Conservation (phyloP, 1,139 yeast genomes). For the Candida sp. region DNA sequence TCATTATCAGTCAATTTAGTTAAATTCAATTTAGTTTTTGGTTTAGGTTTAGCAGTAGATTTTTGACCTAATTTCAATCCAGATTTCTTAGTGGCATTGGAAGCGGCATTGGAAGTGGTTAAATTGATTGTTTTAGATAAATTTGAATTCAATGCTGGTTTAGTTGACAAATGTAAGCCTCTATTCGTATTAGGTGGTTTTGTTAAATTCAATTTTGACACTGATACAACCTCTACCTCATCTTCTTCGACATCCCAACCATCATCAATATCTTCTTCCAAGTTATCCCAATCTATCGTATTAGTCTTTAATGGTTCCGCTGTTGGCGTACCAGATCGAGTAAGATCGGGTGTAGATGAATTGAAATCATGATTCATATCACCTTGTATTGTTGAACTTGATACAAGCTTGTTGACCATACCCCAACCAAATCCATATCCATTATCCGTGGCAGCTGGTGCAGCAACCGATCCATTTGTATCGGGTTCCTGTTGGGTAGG, state of each 20-base stretch:
- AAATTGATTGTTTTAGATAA: conserved; percentile 6
- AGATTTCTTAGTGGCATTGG: conserved; percentile 17
- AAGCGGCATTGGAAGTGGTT: conserved; percentile 7
- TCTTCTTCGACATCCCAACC: conserved; percentile 12
- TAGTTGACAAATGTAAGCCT: conserved; percentile 7
- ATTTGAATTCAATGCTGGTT: conserved; percentile 7
- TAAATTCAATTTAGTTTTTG: conserved; percentile 35
- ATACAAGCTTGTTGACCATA: conserved; percentile 34
- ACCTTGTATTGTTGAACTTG: conserved; percentile 29
- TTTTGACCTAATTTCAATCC: conserved; percentile 27
- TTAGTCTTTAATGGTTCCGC: conserved; percentile 8
- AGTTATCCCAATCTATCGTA: conserved; percentile 7
- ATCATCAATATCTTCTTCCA: conserved; percentile 13
- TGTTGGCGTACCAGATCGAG: conserved; percentile 22
- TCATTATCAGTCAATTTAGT: conserved; percentile 44
- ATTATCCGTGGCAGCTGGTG: conserved; percentile 2
- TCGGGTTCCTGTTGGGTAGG: conserved; percentile 8
- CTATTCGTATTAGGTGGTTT: conserved; percentile 6
- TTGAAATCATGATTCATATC: conserved; percentile 35
- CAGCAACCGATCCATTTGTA: background rate
- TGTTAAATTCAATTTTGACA: conserved; percentile 8
- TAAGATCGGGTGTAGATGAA: conserved; percentile 40
- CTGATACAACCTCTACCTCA: conserved; percentile 2
- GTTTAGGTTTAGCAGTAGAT: conserved; percentile 14
- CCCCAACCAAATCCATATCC: conserved; percentile 33